Evolutionary conservation across 306 rosid species (phyloP).

Genomic region (Prinsepia uniflora): DNA sequence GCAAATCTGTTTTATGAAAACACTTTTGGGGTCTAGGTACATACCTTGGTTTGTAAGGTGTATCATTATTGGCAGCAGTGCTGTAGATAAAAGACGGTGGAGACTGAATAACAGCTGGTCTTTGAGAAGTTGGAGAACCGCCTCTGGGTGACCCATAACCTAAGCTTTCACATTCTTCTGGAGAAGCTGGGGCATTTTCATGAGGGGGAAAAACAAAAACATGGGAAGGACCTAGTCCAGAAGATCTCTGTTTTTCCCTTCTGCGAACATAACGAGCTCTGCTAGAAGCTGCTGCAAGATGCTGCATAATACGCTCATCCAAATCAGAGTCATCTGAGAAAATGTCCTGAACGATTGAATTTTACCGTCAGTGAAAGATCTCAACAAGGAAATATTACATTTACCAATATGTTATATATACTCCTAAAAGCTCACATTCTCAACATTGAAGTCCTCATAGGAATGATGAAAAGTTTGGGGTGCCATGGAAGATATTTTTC

Average conservation of each 20-base stretch:
- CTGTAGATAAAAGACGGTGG: conserved; percentile 29
- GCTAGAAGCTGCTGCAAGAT: conserved; percentile 57
- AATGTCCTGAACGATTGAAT: conserved; percentile 53
- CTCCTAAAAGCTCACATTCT: conserved; percentile 40
- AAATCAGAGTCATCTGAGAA: conserved; percentile 62
- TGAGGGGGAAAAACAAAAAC: conserved; percentile 37
- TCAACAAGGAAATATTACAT: conserved; percentile 12
- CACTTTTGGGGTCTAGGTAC: background rate
- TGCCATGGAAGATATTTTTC: conserved; percentile 37
- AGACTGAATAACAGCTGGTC: conserved; percentile 33
- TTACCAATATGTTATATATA: background rate
- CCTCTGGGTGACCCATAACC: conserved; percentile 25
- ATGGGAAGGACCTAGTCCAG: conserved; percentile 56
- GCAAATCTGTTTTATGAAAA: background rate
- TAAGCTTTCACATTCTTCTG: conserved; percentile 16
- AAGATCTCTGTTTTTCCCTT: conserved; percentile 56
- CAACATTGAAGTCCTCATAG: conserved; percentile 34
- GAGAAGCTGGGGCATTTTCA: conserved; percentile 33
- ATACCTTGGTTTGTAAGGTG: conserved; percentile 53
- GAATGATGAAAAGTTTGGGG: conserved; percentile 29
- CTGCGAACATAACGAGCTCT: conserved; percentile 51
- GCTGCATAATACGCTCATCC: conserved; percentile 74
- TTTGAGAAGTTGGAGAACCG: conserved; percentile 39
- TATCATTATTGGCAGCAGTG: conserved; percentile 27
- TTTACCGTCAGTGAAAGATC: conserved; percentile 1